Evolutionary conservation across 2,329 filamentous ascomycete species (phyloP).

Genomic region (Penicillium janthinellum): DNA sequence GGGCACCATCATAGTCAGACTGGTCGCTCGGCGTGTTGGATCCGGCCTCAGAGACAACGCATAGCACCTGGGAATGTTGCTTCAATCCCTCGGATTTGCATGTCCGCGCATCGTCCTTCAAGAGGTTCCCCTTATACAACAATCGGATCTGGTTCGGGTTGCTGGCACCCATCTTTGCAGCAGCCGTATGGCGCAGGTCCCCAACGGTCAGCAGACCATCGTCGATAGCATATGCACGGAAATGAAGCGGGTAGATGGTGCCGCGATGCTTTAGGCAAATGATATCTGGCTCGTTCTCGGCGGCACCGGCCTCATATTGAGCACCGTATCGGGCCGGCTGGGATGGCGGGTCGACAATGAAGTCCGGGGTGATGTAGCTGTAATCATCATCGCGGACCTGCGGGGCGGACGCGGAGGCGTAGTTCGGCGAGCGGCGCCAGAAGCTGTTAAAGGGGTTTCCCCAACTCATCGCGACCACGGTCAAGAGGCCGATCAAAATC

Average conservation of each 20-base stretch:
- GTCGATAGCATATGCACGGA: slow-evolving; percentile 51
- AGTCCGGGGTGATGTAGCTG: slow-evolving; percentile 42
- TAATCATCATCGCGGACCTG: slow-evolving; percentile 43
- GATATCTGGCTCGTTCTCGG: slow-evolving; percentile 46
- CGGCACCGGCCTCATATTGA: slow-evolving; percentile 17
- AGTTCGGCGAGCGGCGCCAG: slow-evolving; percentile 36
- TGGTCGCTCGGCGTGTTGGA: slow-evolving; percentile 35
- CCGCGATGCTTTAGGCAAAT: slow-evolving; percentile 47
- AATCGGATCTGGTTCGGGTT: slow-evolving; percentile 45
- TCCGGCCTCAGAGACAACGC: slow-evolving; percentile 46
- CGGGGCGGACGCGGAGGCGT: slow-evolving; percentile 31
- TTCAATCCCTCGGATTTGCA: slow-evolving; percentile 50
- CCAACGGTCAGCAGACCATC: slow-evolving; percentile 48
- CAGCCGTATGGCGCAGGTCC: slow-evolving; percentile 44
- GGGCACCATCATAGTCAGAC: slow-evolving; percentile 31
- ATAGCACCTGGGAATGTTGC: slow-evolving; percentile 51
- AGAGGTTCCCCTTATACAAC: slow-evolving; percentile 50
- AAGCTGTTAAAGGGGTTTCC: slow-evolving; percentile 35
- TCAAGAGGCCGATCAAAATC: slow-evolving; percentile 32
- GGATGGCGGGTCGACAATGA: slow-evolving; percentile 33
- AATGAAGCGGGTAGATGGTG: slow-evolving; percentile 46
- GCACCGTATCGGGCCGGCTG: slow-evolving; percentile 13
- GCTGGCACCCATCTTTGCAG: slow-evolving; percentile 37
- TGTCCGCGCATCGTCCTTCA: slow-evolving; percentile 44
- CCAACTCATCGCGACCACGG: slow-evolving; percentile 40